Evolutionary conservation across 257 asterid species (phyloP), one percentile per base, ranked within the genome.

Genomic region (Misopates orontium): DNA sequence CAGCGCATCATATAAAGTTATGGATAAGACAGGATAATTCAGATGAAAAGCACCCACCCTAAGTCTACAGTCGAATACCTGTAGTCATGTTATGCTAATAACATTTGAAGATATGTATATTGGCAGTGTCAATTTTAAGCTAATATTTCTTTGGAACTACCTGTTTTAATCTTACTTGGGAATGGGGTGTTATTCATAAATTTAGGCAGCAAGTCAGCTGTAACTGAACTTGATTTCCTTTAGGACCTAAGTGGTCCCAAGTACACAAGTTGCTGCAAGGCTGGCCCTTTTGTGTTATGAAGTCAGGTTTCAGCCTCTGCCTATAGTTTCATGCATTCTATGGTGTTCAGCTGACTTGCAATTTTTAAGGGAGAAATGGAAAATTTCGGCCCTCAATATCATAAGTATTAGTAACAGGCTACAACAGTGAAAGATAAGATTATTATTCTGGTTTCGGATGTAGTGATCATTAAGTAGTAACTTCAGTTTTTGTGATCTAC

Each of bases 21-120:
- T 55, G 45, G 52, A 41, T 44, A 17, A 42, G 23, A 41, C 47
- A 32, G 17, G 17, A 24, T 59, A 59, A 59, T 59, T 41, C 67
- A 59, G 20, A 63, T 49, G n/a, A 20, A 39, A 11, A 18, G 15
- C 32, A 56, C 58, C 47, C 47, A 54, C 56, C 24, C 2, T 57
- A 24, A 21, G 9, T 20, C 31, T 17, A n/a, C 49, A 6, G n/a
- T n/a, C n/a, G n/a, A n/a, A n/a, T n/a, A n/a, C n/a, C 7, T 10
- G 21, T 22, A 36, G n/a, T 54, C 19, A 44, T 54, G 45, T 45
- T 20, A 21, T 69, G 60, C 39, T 39, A 20, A 25, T 58, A 18
- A 0, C 36, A 48, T 28, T 62, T 50, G 47, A 8, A 17, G 39
- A 57, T 17, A 16, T 10, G 4, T 21, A 12, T 21, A 36, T 49